These are phyloP conservation scores for Athelia psychrophila DNA, from an alignment of 1,284 basidiomycete genomes.

Conservation along the genomic window DNA sequence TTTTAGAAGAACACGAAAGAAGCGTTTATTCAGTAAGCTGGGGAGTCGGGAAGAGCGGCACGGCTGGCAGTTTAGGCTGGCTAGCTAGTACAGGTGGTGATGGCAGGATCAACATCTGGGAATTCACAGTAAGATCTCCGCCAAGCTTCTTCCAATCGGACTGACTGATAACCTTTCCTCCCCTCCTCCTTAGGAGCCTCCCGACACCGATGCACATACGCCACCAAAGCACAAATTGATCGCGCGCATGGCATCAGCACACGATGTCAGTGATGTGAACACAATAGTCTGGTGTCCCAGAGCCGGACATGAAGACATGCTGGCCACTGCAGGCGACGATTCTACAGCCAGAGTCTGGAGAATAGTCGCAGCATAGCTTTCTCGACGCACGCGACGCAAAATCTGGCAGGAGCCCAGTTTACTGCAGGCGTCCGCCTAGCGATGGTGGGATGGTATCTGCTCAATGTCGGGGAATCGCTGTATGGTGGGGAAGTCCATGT, in stretches of 20 bases:
- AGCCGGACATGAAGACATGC: conserved; percentile 52
- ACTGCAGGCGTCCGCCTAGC: no score
- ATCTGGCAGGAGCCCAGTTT: no score
- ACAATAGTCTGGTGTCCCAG: conserved; percentile 75
- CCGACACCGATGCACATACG: conserved; percentile 15
- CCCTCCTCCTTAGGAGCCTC: conserved; percentile 26
- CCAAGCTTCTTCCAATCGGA: conserved; percentile 2
- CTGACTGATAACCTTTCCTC: conserved; percentile 1
- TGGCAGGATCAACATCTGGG: conserved; percentile 74
- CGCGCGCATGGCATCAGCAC: conserved; percentile 52
- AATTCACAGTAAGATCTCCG: conserved; percentile 50
- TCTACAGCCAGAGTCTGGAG: conserved; percentile 72
- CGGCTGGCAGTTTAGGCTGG: conserved; percentile 58
- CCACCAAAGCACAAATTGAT: conserved; percentile 43
- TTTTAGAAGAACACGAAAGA: conserved; percentile 63
- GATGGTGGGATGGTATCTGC: no score
- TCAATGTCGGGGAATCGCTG: no score
- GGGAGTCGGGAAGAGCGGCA: conserved; percentile 39
- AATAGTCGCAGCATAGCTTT: not conserved
- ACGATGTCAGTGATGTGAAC: conserved; percentile 79
- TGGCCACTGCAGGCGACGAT: conserved; percentile 83
- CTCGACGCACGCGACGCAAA: no score
- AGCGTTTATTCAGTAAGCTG: conserved; percentile 83
- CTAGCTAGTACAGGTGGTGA: conserved; percentile 76
- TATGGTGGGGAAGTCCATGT: no score